Conservation (phyloP, 768 basidiomycete genomes). For the Jaapia argillacea region DNA sequence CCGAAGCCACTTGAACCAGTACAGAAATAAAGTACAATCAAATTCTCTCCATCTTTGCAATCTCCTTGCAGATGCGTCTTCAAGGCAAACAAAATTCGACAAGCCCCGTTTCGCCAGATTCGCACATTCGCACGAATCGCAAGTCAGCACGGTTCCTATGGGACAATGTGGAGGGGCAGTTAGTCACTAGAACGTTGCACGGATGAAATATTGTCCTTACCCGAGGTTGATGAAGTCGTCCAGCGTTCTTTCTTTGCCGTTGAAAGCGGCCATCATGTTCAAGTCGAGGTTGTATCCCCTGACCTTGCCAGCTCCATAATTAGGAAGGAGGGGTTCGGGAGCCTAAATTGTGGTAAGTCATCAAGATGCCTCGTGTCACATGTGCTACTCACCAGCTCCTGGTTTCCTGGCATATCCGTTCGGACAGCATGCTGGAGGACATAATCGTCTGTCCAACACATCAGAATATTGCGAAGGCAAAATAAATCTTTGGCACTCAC, state of each 20-base stretch:
- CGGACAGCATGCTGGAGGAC: slow-evolving; percentile 20
- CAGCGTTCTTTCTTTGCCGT: slow-evolving; percentile 33
- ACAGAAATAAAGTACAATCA: not conserved
- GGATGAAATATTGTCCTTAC: slow-evolving; percentile 1
- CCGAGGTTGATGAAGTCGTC: slow-evolving; percentile 28
- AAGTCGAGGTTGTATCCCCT: slow-evolving; percentile 34
- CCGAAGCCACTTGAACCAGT: not conserved
- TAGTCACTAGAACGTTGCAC: not conserved
- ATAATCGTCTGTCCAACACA: slow-evolving; percentile 30
- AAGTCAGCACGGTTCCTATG: slow-evolving; percentile 16
- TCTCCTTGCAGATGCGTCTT: too few species aligned
- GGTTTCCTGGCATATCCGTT: not conserved
- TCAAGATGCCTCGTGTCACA: not conserved
- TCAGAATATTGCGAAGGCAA: too few species aligned
- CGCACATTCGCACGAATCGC: slow-evolving; percentile 28
- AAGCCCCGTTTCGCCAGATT: slow-evolving; percentile 22
- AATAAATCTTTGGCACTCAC: too few species aligned
- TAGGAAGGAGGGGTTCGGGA: slow-evolving; percentile 36
- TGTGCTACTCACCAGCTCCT: not conserved
- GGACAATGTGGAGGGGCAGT: not conserved
- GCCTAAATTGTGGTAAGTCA: slow-evolving; percentile 14
- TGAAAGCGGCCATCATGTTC: slow-evolving; percentile 32
- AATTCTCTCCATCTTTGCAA: not conserved
- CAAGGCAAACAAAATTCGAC: slow-evolving; percentile 15
- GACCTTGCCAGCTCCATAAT: slow-evolving; percentile 32